phyloP scores from a whole-genome alignment of 2,329 filamentous ascomycete species.

The Diaporthe sp. region DNA sequence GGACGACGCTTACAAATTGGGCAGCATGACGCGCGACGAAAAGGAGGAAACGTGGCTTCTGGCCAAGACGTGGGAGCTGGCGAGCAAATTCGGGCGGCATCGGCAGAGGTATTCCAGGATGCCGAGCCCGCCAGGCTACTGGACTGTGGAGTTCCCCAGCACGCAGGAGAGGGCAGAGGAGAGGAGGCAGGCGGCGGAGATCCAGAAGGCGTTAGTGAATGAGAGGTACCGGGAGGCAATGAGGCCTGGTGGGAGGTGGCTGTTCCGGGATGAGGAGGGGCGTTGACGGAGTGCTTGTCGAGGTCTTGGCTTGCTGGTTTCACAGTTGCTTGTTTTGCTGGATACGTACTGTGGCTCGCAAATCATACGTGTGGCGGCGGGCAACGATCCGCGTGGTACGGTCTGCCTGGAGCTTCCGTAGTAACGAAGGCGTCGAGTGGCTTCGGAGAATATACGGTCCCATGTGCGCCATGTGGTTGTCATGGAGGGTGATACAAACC shows the following conservation, averaged over 20 bases:
- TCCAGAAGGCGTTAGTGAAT: constrained; percentile 73
- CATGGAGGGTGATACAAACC: background rate
- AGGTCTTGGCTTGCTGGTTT: background rate
- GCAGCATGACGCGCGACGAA: constrained; percentile 68
- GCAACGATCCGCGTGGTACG: background rate
- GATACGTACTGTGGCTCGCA: background rate
- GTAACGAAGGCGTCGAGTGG: constrained; percentile 6
- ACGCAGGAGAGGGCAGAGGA: constrained; percentile 83
- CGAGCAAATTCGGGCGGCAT: constrained; percentile 82
- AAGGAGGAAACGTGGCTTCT: constrained; percentile 76
- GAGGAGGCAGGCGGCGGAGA: constrained; percentile 70
- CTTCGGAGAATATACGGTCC: constrained; percentile 2
- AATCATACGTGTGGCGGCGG: background rate
- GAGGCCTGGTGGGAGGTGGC: constrained; percentile 78
- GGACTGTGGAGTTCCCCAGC: constrained; percentile 87
- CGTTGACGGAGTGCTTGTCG: constrained; percentile 10
- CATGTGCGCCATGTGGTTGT: background rate
- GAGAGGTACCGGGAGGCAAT: constrained; percentile 86
- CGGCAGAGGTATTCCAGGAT: constrained; percentile 77
- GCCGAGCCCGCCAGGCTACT: constrained; percentile 86
- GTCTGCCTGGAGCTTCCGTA: background rate
- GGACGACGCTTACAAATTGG: constrained; percentile 67
- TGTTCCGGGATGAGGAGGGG: constrained; percentile 81
- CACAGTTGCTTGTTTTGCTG: background rate
- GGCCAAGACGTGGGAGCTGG: constrained; percentile 78